Evolutionary conservation across 2,329 filamentous ascomycete genomes (phyloP), one percentile per base, ranked within the genome.

Genomic region (Hypoxylon sp.): DNA sequence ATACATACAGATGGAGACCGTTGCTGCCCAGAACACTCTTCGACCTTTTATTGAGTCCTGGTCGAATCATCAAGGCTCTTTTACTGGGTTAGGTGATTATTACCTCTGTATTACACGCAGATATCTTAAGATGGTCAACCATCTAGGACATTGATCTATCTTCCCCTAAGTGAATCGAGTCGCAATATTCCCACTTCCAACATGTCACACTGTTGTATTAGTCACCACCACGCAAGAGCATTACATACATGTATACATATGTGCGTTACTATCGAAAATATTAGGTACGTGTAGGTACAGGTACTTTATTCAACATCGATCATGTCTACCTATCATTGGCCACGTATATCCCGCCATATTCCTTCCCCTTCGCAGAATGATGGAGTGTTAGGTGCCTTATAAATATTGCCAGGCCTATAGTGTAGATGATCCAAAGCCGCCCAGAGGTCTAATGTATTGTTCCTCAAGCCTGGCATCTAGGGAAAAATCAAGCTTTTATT

Each of bases 11-110:
- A 62, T 65, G 53, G 60, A 37, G 65, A 60, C 44, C 58, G 22
- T 70, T 71, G 68, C 53, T 71, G 68, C 68, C 68, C 68, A 71
- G 68, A 53, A 42, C 53, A 31, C 37, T 62, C 51, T 46, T 59
- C 55, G 44, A 55, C 44, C 22, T 37, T 37, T 67, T 35, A 62
- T 59, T 59, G 44, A 67, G 58, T 59, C 61, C 61, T 50, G 22
- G 35, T 60, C 44, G 13, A 47, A 66, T 69, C 54, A 50, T 53
- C 46, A 57, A 64, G 48, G 37, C n/a, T 63, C 17, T 57, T 48
- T 50, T 47, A 46, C 57, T 68, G 61, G 68, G 68, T 66, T 67
- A 70, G 68, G 68, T 68, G 50, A 66, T 31, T 35, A 63, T 31
- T 62, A 10, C 26, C 33, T 39, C 29, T 26, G 14, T 63, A 54